Evolutionary conservation across 495 filamentous ascomycete genomes (phyloP).

Genomic region (Penicillium paradoxum): DNA sequence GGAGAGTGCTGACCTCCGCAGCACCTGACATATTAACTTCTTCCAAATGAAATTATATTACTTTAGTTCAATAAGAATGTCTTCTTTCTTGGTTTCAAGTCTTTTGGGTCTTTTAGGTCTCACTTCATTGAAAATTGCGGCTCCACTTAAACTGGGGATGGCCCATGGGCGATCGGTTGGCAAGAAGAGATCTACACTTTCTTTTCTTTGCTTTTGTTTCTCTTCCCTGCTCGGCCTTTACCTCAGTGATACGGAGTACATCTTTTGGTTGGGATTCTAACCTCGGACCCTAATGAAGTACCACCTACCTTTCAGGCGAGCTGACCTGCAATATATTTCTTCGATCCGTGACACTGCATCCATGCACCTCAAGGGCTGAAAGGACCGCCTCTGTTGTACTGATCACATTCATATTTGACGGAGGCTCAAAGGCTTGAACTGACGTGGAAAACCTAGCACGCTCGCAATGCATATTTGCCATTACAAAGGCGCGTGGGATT

Average conservation of each 20-base stretch:
- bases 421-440: neutral
- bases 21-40: slow-evolving; percentile 13
- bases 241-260: neutral
- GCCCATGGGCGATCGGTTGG: slow-evolving; percentile 11
- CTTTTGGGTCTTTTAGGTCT: neutral
- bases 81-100: neutral
- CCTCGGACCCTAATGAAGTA: slow-evolving; percentile 7
- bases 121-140: neutral
- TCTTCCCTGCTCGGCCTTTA: neutral
- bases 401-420: neutral
- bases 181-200: slow-evolving; percentile 1
- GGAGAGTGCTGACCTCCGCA: slow-evolving; percentile 5
- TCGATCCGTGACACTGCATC: slow-evolving; percentile 2
- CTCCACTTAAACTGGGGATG: slow-evolving; percentile 3
- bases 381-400: neutral
- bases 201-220: neutral
- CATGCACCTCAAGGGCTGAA: slow-evolving; percentile 10
- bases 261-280: slow-evolving; percentile 14
- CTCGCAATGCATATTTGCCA: neutral
- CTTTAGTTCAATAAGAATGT: no score
- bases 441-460: neutral
- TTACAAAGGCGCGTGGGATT: neutral
- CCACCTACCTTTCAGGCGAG: slow-evolving; percentile 1
- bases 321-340: slow-evolving; percentile 1
- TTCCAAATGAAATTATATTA: slow-evolving; percentile 1